phyloP scores from a whole-genome alignment of 2,329 filamentous ascomycete species.

The Capronia americana region DNA sequence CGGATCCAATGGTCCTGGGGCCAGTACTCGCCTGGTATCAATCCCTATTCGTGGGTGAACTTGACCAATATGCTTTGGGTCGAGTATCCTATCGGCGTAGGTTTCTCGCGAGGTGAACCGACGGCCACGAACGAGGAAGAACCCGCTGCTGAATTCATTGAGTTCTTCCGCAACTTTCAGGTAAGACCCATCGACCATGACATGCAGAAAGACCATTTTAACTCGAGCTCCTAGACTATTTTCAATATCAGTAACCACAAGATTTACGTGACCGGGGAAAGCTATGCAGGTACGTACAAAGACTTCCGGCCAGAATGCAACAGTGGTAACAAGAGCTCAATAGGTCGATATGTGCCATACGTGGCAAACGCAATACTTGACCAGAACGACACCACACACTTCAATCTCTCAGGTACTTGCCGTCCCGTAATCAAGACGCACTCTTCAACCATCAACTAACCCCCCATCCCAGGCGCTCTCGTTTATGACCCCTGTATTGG shows the following conservation, averaged over 20 bases:
- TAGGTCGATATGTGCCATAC: conserved; percentile 61
- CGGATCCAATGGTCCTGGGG: conserved; percentile 42
- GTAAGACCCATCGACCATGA: conserved; percentile 4
- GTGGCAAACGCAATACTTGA: conserved; percentile 36
- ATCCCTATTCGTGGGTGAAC: conserved; percentile 45
- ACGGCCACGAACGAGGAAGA: conserved; percentile 57
- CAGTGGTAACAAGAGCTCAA: not conserved
- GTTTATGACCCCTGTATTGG: conserved; percentile 37
- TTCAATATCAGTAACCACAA: conserved; percentile 56
- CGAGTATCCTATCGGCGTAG: conserved; percentile 37
- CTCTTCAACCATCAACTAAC: not conserved
- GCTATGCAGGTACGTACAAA: conserved; percentile 49
- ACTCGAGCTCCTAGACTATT: conserved; percentile 44
- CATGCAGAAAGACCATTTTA: not conserved
- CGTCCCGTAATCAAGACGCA: not conserved
- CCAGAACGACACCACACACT: conserved; percentile 55
- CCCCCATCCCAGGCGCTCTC: conserved; percentile 21
- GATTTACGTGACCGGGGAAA: conserved; percentile 62
- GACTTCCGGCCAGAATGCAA: not conserved
- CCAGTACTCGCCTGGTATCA: conserved; percentile 40
- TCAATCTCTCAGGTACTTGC: conserved; percentile 55
- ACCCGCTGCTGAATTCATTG: conserved; percentile 55
- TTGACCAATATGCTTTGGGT: conserved; percentile 50
- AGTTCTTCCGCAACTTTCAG: conserved; percentile 61
- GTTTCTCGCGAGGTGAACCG: conserved; percentile 39